Evolutionary conservation across 148 eudicot genomes (phyloP).

Genomic region (Arctostaphylos glauca): DNA sequence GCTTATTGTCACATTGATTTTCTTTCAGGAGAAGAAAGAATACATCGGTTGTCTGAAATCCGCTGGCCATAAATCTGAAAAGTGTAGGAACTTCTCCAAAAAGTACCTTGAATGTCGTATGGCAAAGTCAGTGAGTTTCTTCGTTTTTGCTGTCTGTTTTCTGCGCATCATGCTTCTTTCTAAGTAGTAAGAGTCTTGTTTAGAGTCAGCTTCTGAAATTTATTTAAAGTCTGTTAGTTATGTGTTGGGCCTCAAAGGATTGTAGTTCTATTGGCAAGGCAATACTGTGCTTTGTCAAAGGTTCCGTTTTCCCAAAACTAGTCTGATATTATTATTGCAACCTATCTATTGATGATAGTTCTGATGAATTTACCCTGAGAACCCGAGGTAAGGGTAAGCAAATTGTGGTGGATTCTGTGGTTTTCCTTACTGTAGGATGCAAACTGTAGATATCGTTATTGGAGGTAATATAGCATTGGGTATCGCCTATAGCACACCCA

Average conservation of each 20-base stretch:
- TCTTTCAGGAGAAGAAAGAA: conserved; percentile 73
- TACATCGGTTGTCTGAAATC: conserved; percentile 75
- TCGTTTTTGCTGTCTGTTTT: neutral
- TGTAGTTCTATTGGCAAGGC: neutral
- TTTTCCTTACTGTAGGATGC: too few relatives aligned
- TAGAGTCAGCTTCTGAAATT: neutral
- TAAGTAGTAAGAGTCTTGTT: conserved; percentile 6
- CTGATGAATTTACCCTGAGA: too few relatives aligned
- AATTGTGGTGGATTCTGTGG: too few relatives aligned
- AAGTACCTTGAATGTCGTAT: conserved; percentile 90
- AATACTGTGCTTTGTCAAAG: neutral
- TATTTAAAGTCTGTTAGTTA: neutral
- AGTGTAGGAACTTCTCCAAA: conserved; percentile 70
- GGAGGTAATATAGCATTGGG: too few relatives aligned
- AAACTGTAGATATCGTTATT: too few relatives aligned
- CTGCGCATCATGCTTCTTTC: neutral
- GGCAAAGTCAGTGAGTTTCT: conserved; percentile 61
- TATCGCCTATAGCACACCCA: too few relatives aligned
- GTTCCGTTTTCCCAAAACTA: too few relatives aligned
- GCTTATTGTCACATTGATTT: neutral
- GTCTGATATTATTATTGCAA: too few relatives aligned
- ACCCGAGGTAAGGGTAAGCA: too few relatives aligned
- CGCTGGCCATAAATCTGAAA: conserved; percentile 76
- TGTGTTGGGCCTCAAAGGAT: neutral
- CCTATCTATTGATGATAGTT: too few relatives aligned